Percentiles rank a stretch among this genome's conserved stretches.
phyloP scores from a whole-genome alignment of 2,329 filamentous ascomycete species.

The Ophiostoma piceae region DNA sequence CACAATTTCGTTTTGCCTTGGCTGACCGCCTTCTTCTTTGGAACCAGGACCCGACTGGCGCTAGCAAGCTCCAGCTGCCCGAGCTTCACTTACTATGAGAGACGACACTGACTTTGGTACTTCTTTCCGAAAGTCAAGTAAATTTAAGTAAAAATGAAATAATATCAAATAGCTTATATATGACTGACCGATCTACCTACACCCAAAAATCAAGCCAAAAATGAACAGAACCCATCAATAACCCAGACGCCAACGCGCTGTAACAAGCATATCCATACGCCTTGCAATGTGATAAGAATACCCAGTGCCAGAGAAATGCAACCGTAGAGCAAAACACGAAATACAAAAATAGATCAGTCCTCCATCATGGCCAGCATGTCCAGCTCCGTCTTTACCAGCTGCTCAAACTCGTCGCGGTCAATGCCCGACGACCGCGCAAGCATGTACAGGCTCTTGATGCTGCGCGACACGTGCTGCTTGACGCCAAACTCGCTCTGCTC shows the following conservation, averaged over 20 bases:
- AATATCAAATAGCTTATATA: not conserved
- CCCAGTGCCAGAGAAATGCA: conserved; percentile 6
- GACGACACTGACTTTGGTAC: too few relatives aligned
- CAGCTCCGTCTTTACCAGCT: conserved; percentile 64
- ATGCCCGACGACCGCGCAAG: conserved; percentile 68
- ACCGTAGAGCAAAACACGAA: not conserved
- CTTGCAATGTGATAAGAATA: conserved; percentile 4
- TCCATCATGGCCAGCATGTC: conserved; percentile 66
- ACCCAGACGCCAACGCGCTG: conserved; percentile 10
- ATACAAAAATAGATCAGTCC: conserved; percentile 34
- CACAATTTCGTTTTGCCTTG: conserved; percentile 15
- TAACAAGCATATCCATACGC: conserved; percentile 11
- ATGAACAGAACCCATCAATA: not conserved
- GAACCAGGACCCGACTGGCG: not conserved
- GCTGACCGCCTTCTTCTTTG: conserved; percentile 17
- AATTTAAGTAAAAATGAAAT: not conserved
- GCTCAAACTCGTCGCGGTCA: conserved; percentile 67
- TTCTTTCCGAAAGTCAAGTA: not conserved
- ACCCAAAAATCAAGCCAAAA: not conserved
- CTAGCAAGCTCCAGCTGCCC: not conserved
- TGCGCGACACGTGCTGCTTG: conserved; percentile 72
- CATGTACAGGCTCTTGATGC: conserved; percentile 69
- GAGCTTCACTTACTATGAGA: not conserved
- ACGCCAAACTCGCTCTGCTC: conserved; percentile 66
- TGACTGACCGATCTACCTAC: not conserved